phyloP scores from a whole-genome alignment of 2,329 filamentous ascomycete genomes.

The Bipolaris bicolor region DNA sequence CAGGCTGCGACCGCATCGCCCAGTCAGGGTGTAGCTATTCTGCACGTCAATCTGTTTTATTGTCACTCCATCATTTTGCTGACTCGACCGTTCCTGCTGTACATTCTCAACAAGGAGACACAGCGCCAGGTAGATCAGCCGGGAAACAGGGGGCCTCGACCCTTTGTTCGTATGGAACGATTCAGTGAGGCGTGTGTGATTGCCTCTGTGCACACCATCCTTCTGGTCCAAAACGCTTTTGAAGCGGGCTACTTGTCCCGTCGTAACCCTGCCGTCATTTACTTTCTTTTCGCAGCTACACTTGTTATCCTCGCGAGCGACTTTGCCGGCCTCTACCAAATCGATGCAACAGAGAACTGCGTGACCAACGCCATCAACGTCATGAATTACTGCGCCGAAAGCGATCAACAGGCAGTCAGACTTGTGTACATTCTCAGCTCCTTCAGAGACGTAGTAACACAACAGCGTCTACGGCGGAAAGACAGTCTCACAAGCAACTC shows the following conservation, averaged over 20 bases:
- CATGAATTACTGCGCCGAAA: constrained; percentile 50
- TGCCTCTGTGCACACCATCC: constrained; percentile 50
- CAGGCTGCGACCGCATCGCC: constrained; percentile 54
- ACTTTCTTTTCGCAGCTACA: constrained; percentile 52
- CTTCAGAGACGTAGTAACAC: constrained; percentile 47
- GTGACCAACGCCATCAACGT: constrained; percentile 49
- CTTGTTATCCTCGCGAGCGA: constrained; percentile 51
- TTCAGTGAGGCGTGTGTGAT: constrained; percentile 53
- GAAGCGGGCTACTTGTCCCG: constrained; percentile 50
- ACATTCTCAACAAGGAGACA: constrained; percentile 57
- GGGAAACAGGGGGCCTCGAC: constrained; percentile 32
- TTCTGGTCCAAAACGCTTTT: constrained; percentile 50
- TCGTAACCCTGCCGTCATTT: constrained; percentile 50
- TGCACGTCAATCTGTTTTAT: constrained; percentile 68
- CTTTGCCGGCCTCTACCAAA: constrained; percentile 46
- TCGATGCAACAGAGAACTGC: constrained; percentile 44
- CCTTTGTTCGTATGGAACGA: constrained; percentile 55
- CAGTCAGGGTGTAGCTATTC: constrained; percentile 63
- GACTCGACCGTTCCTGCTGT: constrained; percentile 68
- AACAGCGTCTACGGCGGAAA: constrained; percentile 38
- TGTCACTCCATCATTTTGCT: constrained; percentile 68
- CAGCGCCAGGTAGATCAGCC: constrained; percentile 45
- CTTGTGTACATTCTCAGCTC: constrained; percentile 48
- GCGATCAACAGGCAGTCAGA: constrained; percentile 49
- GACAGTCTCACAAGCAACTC: constrained; percentile 31